A percentile compares a stretch with the other conserved stretches of the same genome.
Conservation (phyloP, 805 yeast genomes). For the Candida ipomoeae region DNA sequence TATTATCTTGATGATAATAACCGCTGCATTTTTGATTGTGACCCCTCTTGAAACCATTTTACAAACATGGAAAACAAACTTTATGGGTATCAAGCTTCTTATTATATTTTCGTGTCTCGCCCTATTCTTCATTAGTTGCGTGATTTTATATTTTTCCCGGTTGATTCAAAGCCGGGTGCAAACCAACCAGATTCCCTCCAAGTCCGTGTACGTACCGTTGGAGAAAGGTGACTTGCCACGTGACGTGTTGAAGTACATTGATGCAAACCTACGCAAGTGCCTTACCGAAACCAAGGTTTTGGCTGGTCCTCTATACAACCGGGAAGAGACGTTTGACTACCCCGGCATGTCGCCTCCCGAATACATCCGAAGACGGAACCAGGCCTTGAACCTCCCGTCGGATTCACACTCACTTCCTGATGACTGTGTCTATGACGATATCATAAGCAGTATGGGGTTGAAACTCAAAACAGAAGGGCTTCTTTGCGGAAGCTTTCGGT, state of each 20-base stretch:
- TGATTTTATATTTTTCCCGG: slow-evolving; percentile 55
- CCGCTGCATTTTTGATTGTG: slow-evolving; percentile 59
- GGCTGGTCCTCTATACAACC: slow-evolving; percentile 36
- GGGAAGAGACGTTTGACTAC: slow-evolving; percentile 26
- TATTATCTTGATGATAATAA: slow-evolving; percentile 30
- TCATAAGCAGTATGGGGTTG: slow-evolving; percentile 57
- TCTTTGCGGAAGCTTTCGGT: slow-evolving; percentile 30
- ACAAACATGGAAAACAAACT: slow-evolving; percentile 47
- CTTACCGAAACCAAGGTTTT: slow-evolving; percentile 23
- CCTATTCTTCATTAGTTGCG: slow-evolving; percentile 47
- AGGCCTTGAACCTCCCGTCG: slow-evolving; percentile 18
- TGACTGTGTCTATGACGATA: slow-evolving; percentile 46
- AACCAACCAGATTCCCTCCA: slow-evolving; percentile 66
- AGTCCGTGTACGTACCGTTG: slow-evolving; percentile 63
- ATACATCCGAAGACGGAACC: slow-evolving; percentile 34
- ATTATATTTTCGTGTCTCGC: slow-evolving; percentile 74
- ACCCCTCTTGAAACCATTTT: slow-evolving; percentile 78
- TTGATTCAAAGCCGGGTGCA: slow-evolving; percentile 53
- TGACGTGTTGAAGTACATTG: slow-evolving; percentile 23
- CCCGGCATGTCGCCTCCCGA: slow-evolving; percentile 42
- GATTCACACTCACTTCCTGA: slow-evolving; percentile 24
- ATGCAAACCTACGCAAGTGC: slow-evolving; percentile 25
- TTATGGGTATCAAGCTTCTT: slow-evolving; percentile 73
- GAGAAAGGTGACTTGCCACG: slow-evolving; percentile 45
- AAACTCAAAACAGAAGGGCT: slow-evolving; percentile 48